Base-by-base conservation (phyloP, 78 protist species). In the Dictyostelium brefeldianum region DNA sequence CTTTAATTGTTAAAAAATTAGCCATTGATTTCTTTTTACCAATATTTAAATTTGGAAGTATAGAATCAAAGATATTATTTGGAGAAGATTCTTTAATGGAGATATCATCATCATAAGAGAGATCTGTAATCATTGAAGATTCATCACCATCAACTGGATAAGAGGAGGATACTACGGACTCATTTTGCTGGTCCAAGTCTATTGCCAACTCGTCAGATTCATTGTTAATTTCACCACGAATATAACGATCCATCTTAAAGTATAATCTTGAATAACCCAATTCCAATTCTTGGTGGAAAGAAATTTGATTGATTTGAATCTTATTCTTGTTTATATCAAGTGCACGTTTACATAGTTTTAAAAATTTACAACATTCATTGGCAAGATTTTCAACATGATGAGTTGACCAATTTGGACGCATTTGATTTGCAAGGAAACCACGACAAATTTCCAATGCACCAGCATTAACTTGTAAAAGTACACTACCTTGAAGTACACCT, bases 401-500 rank as follows among this genome's bases (percentile, higher is more conserved):
- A 43, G 71, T 7, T 12, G 81, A 74, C 92, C 92, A 85, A 20
- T 75, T 85, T 1, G 29, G 8, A 41, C 92, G 36, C 22, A 22
- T 41, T 15, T 43, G 20, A 15, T 75, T 85, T 3, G 77, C 54
- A 48, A 85, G 47, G 50, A 85, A 85, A 36, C 92, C 92, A 73
- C 92, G 77, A 18, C 92, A 85, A n/a, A 85, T 62, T 36, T 85
- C 92, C 4, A 85, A 17, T 1, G 92, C 92, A 59, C 92, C 92
- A 11, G 92, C 92, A 57, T 85, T 85, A 2, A 85, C 92, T 36
- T 85, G 92, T 15, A 85, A 29, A 20, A 85, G 18, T 4, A 85
- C 92, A 51, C 82, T 73, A 47, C 92, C 92, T 48, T 85, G 92
- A 15, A 85, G 12, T 8, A 85, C 92, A 75, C 92, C 92, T 62